Evolutionary conservation across 163 green algal species (phyloP).

Genomic region (Coccomyxa subellipsoidea): DNA sequence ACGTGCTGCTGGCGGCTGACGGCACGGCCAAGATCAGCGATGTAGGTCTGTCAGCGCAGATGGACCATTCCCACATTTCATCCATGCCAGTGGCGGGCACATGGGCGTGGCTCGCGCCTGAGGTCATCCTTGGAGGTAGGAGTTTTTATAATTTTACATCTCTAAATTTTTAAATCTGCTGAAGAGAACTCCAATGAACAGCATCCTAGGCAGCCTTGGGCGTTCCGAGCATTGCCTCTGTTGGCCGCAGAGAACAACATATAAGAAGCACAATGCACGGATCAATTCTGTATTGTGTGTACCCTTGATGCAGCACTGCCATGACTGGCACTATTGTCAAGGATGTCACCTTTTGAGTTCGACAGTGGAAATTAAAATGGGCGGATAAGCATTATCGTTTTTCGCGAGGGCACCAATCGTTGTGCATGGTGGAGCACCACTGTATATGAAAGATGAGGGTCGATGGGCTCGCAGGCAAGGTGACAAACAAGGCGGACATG

Average conservation of each 20-base stretch:
- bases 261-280: too few species aligned
- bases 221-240: too few species aligned
- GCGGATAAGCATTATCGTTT: too few species aligned
- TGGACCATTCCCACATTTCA: not conserved
- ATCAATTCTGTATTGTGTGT: not conserved
- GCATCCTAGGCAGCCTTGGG: too few species aligned
- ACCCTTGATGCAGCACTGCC: not conserved
- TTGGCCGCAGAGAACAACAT: too few species aligned
- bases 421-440: too few species aligned
- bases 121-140: not conserved
- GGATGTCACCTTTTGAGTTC: too few species aligned
- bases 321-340: not conserved
- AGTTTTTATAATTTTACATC: not conserved
- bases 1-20: conserved; percentile 32
- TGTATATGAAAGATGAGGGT: not conserved
- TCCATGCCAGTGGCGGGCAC: not conserved
- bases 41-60: conserved; percentile 27
- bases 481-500: conserved; percentile 18
- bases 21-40: conserved; percentile 37
- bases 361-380: too few species aligned
- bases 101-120: not conserved
- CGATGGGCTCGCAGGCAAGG: not conserved
- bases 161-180: not conserved
- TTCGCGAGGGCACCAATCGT: too few species aligned
- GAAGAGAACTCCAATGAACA: too few species aligned